Evolutionary conservation across 495 filamentous ascomycete genomes (phyloP).

Genomic region (Lepraria neglecta): DNA sequence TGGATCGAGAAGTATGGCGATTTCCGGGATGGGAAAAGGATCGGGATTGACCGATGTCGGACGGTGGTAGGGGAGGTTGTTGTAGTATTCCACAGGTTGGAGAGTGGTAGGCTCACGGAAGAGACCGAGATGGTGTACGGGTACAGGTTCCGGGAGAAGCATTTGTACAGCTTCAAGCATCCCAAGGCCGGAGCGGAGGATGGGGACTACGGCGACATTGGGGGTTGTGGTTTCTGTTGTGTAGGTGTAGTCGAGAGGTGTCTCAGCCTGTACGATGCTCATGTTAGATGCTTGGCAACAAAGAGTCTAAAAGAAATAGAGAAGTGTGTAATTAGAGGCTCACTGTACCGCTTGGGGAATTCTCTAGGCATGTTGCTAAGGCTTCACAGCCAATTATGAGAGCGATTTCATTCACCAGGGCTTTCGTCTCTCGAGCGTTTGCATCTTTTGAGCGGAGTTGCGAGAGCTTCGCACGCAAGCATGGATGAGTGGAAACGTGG

Average conservation of each 20-base stretch:
- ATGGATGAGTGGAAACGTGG: constrained; percentile 80
- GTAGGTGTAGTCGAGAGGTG: constrained; percentile 69
- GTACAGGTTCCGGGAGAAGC: constrained; percentile 71
- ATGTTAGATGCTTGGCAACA: not conserved
- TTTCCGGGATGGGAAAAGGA: constrained; percentile 44
- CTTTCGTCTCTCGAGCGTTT: constrained; percentile 68
- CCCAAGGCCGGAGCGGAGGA: constrained; percentile 79
- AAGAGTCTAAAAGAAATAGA: not conserved
- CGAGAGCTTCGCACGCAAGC: constrained; percentile 79
- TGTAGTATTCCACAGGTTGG: constrained; percentile 95
- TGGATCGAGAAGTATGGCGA: constrained; percentile 84
- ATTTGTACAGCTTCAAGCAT: constrained; percentile 86
- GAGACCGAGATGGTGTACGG: constrained; percentile 88
- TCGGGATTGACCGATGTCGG: constrained; percentile 33
- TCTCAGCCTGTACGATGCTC: constrained; percentile 50
- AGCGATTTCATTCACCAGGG: constrained; percentile 76
- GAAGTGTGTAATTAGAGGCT: constrained; percentile 18
- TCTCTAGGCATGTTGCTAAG: constrained; percentile 56
- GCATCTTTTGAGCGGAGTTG: constrained; percentile 71
- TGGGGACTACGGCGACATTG: constrained; percentile 77
- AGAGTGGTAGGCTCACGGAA: constrained; percentile 82
- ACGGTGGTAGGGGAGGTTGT: constrained; percentile 78
- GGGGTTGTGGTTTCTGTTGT: constrained; percentile 55
- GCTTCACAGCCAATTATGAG: constrained; percentile 80
- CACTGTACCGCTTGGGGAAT: constrained; percentile 40